Evolutionary conservation across 1,284 basidiomycete species (phyloP).

Genomic region (Rhodotorula glutinis): DNA sequence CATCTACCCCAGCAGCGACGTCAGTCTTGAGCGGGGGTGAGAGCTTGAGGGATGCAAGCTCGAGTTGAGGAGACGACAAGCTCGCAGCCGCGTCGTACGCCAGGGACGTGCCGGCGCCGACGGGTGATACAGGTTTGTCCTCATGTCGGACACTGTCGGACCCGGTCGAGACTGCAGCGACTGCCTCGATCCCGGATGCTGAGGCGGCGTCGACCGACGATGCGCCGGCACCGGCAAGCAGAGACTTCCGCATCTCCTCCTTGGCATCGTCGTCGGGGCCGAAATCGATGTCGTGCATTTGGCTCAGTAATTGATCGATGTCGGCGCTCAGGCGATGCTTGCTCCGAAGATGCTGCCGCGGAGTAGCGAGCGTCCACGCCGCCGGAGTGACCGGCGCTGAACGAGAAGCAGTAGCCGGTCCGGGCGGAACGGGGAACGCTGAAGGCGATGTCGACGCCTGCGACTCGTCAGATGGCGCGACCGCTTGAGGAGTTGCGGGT

Average conservation of each 20-base stretch:
- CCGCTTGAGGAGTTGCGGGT: background rate
- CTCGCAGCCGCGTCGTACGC: too few relatives aligned
- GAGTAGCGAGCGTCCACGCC: slow-evolving; percentile 15
- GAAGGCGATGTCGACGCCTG: background rate
- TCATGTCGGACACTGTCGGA: too few relatives aligned
- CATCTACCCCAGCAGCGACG: background rate
- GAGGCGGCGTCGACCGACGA: background rate
- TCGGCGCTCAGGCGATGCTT: slow-evolving; percentile 25
- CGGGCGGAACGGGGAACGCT: background rate
- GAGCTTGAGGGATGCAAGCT: too few relatives aligned
- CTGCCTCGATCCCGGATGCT: too few relatives aligned
- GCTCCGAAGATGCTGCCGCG: background rate
- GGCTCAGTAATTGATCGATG: slow-evolving; percentile 33
- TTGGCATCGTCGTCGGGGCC: slow-evolving; percentile 16
- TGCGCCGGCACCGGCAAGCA: too few relatives aligned
- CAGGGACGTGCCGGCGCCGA: too few relatives aligned
- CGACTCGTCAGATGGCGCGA: background rate
- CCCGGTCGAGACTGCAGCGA: too few relatives aligned
- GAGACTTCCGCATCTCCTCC: background rate
- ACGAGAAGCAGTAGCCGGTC: slow-evolving; percentile 7
- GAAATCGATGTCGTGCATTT: slow-evolving; percentile 38
- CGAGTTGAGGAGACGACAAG: background rate
- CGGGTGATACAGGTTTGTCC: too few relatives aligned
- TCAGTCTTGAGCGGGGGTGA: background rate
- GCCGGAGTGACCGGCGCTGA: slow-evolving; percentile 37